phyloP scores from a whole-genome alignment of 768 basidiomycete genomes.

The Polyporus arcularius region DNA sequence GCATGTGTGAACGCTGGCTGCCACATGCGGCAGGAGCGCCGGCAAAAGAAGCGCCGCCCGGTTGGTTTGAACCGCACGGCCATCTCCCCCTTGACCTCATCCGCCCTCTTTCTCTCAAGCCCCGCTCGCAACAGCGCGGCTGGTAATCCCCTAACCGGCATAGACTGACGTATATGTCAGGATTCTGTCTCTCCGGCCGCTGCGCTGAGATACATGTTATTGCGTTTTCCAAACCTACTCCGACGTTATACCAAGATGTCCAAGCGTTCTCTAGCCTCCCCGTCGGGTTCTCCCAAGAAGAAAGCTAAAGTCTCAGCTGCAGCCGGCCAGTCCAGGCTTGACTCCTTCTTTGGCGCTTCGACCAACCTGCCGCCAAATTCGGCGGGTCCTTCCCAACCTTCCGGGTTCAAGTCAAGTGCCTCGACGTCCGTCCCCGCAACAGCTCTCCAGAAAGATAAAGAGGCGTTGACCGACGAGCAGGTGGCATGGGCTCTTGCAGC shows the following conservation, averaged over 20 bases:
- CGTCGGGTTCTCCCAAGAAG: conserved; percentile 18
- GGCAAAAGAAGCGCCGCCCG: background rate
- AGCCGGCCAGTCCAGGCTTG: conserved; percentile 21
- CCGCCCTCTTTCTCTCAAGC: background rate
- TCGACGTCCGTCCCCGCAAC: background rate
- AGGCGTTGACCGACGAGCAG: conserved; percentile 17
- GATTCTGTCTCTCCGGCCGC: background rate
- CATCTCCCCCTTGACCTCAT: background rate
- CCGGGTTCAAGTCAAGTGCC: background rate
- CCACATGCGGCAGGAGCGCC: conserved; percentile 4
- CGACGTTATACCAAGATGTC: conserved; percentile 14
- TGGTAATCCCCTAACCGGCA: background rate
- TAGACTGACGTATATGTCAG: conserved; percentile 1
- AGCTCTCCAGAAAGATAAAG: background rate
- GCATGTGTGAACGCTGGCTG: background rate
- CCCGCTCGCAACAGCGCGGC: background rate
- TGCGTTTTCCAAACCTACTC: background rate
- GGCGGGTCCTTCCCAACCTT: background rate
- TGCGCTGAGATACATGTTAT: background rate
- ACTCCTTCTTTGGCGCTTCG: conserved; percentile 24
- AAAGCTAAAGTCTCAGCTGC: conserved; percentile 16
- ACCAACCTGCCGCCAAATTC: background rate
- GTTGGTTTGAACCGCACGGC: background rate
- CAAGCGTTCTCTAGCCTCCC: conserved; percentile 19
- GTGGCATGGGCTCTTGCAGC: conserved; percentile 25